phyloP scores from a whole-genome alignment of 192 early-diverging fungal genomes.

The Lunasporangiospora selenospora region DNA sequence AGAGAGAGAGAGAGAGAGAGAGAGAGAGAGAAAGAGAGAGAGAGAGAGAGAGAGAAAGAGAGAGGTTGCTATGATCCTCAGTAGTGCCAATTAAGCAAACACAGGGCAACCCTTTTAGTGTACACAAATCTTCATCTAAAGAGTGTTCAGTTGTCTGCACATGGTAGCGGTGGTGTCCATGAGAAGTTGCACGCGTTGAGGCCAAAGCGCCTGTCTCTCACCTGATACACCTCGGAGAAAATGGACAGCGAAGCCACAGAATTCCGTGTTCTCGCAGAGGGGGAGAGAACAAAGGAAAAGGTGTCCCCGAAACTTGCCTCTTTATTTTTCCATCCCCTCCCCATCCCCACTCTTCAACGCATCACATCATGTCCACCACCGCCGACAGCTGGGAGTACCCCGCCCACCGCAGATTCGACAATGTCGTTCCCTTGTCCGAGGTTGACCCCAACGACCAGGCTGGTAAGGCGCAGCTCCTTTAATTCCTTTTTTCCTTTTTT shows the following conservation, averaged over 20 bases:
- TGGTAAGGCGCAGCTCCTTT: too few species aligned
- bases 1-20: neutral
- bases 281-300: neutral
- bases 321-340: neutral
- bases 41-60: neutral
- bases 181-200: too few species aligned
- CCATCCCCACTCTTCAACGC: neutral
- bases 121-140: too few species aligned
- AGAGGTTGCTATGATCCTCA: neutral
- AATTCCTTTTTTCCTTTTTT: too few species aligned
- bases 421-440: slow-evolving; percentile 39
- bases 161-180: too few species aligned
- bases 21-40: neutral
- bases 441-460: slow-evolving; percentile 49
- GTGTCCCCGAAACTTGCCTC: neutral
- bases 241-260: neutral
- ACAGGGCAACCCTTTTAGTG: too few species aligned
- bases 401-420: slow-evolving; percentile 47
- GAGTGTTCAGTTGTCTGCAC: too few species aligned
- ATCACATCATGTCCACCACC: slow-evolving; percentile 27
- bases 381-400: slow-evolving; percentile 51
- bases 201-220: too few species aligned
- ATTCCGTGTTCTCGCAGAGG: neutral
- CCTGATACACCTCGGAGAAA: too few species aligned
- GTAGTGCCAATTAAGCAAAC: neutral